phyloP scores from a whole-genome alignment of 2,329 filamentous ascomycete species.

The Colletotrichum horii region DNA sequence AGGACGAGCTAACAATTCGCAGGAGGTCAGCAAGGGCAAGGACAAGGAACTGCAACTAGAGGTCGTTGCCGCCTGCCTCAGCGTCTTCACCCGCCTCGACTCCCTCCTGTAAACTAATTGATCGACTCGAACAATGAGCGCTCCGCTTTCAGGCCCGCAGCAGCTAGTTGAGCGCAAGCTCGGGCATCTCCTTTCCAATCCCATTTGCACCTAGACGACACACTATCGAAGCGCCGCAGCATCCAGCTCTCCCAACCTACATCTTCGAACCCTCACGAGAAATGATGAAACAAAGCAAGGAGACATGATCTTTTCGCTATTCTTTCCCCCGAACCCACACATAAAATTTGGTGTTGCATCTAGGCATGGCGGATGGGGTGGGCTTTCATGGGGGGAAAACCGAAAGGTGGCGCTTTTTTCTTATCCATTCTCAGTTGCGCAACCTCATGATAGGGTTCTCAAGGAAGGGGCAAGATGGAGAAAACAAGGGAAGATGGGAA shows the following conservation, averaged over 20 bases:
- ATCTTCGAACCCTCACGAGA: slow-evolving; percentile 17
- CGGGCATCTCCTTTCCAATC: neutral
- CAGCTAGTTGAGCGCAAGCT: neutral
- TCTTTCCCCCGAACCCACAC: slow-evolving; percentile 5
- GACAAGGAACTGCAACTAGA: slow-evolving; percentile 97
- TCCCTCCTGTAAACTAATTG: slow-evolving; percentile 74
- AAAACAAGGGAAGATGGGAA: neutral
- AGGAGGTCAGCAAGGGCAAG: slow-evolving; percentile 83
- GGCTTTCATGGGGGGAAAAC: neutral
- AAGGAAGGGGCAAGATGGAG: neutral
- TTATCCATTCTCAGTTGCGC: neutral
- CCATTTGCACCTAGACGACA: slow-evolving; percentile 13
- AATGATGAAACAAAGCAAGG: slow-evolving; percentile 3
- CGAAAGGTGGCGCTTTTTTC: slow-evolving; percentile 12
- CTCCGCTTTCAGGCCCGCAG: neutral
- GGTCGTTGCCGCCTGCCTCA: slow-evolving; percentile 94
- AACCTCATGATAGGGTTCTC: neutral
- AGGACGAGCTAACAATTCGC: slow-evolving; percentile 23
- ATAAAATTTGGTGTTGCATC: slow-evolving; percentile 11
- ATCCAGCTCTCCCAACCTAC: neutral
- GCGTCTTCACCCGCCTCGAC: slow-evolving; percentile 96
- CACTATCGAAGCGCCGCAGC: slow-evolving; percentile 1
- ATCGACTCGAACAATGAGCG: neutral
- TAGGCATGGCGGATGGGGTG: slow-evolving; percentile 9
- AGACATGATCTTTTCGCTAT: neutral